Base-by-base conservation (phyloP, 129 eudicot genomes). In the Helichrysum umbraculigerum region DNA sequence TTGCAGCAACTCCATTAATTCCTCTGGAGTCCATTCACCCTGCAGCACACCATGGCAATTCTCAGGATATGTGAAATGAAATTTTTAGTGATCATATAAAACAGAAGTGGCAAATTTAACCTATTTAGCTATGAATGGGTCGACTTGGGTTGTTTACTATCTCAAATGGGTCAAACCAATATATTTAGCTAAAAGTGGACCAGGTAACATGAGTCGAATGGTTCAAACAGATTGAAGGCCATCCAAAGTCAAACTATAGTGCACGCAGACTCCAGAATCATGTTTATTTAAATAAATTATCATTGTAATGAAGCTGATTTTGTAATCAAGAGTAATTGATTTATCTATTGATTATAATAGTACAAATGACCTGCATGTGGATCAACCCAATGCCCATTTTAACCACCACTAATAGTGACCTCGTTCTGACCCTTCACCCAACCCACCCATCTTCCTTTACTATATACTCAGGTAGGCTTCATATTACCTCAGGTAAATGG, bases 401-500 rank as follows among this genome's bases (percentile, higher is more conserved):
- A 47, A 47, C n/a, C 17, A 3, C 54, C 54, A 47, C 5, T 12
- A 47, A 47, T 3, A 47, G 28, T 14, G 16, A 14, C 54, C 54
- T 1, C 5, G 16, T 47, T 47, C 6, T 47, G n/a, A 47, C n/a
- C 16, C 54, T 47, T 47, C 0, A 61, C 39, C 39, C 37, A 28
- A 61, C 33, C 17, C 37, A 41, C 47, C 47, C 3, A 10, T 41
- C 47, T 41, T 41, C 14, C 14, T 12, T 41, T 2, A 41, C 14
- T 41, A 41, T 39, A 39, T 39, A 41, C 47, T 7, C 14, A 4
- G 4, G 47, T 41, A 9, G 47, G 14, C 20, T 50, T 41, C 34
- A 44, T 64, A 16, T 63, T 85, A 95, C 99, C 99, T 95, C 99
- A 4, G 99, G 99, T 69, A 95, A 82, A 81, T 87, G 87, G 6